Base-by-base conservation (phyloP, 768 basidiomycete species). In the Suillus discolor region DNA sequence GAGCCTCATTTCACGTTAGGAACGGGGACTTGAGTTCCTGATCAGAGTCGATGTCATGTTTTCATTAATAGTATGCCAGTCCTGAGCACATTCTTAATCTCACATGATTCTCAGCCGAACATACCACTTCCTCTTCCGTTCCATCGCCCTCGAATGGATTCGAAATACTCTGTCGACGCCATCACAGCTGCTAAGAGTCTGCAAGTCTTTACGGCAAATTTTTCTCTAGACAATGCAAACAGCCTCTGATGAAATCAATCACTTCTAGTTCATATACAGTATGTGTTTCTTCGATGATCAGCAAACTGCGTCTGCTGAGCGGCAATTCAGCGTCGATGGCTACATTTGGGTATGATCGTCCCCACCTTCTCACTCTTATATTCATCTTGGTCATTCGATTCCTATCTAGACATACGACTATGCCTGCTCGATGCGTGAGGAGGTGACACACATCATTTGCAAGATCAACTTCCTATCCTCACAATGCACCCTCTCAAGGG, bases 281-380 rank as follows among this genome's bases (percentile, higher is more conserved):
- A 57, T 39, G 57, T 57, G 8, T 9, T 57, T 5, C 57, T 39
- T 57, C 18, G 15, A 31, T 31, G 31, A 31, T 57, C 15, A 16
- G 51, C 6, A 9, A 16, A 16, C 13, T 31, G 31, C 47, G 23
- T 57, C 13, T 23, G 4, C 57, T 57, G 25, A 57, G 13, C 12
- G 4, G 15, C 36, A 57, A 25, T 23, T 3, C 18, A 65, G 64
- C 47, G 13, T 65, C 60, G 20, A 39, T 65, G 45, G 23, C 57
- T 62, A 45, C 64, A n/a, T 65, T 44, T 65, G 64, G 64, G 64
- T 65, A 45, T n/a, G 20, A 23, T 5, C 4, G 8, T 61, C 18
- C 18, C 15, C 38, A 61, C 38, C 12, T 41, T 31, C 25, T 39
- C 31, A 62, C 20, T 41, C 7, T 49, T 23, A 15, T 54, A 51